Conservation (phyloP, 1,284 basidiomycete species). For the Tranzscheliella williamsii region DNA sequence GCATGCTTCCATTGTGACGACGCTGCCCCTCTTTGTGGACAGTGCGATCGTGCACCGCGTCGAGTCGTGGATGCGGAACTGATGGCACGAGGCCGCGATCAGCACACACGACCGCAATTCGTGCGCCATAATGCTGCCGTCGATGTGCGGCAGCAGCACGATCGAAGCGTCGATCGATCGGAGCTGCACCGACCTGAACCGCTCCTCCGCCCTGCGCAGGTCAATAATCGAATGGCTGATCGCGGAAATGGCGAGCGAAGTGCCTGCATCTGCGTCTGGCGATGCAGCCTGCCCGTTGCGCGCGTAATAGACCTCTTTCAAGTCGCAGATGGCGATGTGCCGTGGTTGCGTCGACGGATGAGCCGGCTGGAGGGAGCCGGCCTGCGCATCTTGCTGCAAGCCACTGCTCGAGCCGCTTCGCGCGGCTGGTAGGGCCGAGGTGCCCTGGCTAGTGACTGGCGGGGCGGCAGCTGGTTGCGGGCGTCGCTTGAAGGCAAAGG, state of each 20-base stretch:
- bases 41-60: constrained; percentile 2
- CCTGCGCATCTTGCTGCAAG: too few relatives aligned
- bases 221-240: constrained; percentile 13
- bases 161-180: constrained; percentile 8
- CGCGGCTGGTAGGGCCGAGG: too few relatives aligned
- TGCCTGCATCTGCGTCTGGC: too few relatives aligned
- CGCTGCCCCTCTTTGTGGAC: constrained; percentile 13
- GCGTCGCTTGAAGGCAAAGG: constrained; percentile 17
- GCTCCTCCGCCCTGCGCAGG: too few relatives aligned
- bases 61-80: constrained; percentile 36
- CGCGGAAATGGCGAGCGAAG: constrained; percentile 9
- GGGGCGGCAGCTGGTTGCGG: constrained; percentile 3
- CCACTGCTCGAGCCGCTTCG: too few relatives aligned
- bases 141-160: constrained; percentile 12
- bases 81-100: constrained; percentile 13
- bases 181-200: constrained; percentile 27
- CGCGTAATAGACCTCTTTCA: too few relatives aligned
- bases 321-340: too few relatives aligned
- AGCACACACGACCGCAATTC: constrained; percentile 1
- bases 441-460: too few relatives aligned
- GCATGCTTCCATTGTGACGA: constrained; percentile 23
- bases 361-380: too few relatives aligned
- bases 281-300: too few relatives aligned
- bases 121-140: constrained; percentile 39
- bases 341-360: too few relatives aligned